Evolutionary conservation across 139 green algal species (phyloP).

Genomic region (Chlamydomonas schloesseri): DNA sequence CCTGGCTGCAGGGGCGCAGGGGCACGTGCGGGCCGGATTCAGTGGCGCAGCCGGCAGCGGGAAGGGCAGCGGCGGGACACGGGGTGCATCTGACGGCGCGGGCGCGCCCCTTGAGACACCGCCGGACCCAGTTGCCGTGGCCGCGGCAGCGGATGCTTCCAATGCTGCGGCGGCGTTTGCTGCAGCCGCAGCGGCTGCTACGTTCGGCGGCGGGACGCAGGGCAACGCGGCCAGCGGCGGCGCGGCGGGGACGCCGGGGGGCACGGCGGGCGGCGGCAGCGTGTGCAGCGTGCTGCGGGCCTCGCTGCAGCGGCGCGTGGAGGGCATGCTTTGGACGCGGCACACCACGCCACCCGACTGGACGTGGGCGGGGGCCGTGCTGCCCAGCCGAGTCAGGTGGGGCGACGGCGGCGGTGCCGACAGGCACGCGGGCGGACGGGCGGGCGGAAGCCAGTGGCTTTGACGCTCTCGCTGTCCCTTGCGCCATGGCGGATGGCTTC

Average conservation of each 20-base stretch:
- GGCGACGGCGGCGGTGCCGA: too few species aligned
- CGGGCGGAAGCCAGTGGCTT: too few species aligned
- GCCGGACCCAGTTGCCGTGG: not conserved
- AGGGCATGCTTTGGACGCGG: conserved; percentile 44
- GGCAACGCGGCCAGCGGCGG: not conserved
- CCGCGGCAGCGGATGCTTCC: conserved; percentile 1
- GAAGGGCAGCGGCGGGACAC: not conserved
- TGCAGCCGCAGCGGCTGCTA: not conserved
- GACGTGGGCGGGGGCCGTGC: conserved; percentile 39
- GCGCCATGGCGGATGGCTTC: too few species aligned
- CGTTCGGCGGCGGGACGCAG: not conserved
- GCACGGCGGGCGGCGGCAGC: conserved; percentile 21
- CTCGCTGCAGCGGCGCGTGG: conserved; percentile 38
- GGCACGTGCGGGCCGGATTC: not conserved
- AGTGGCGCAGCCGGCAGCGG: not conserved
- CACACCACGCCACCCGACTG: conserved; percentile 35
- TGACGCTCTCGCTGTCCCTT: too few species aligned
- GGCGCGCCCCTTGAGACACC: conserved; percentile 3
- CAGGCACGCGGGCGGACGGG: too few species aligned
- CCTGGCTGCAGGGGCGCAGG: too few species aligned
- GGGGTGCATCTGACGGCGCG: not conserved
- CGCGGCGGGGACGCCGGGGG: too few species aligned
- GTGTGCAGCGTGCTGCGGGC: conserved; percentile 16
- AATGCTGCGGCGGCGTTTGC: not conserved
- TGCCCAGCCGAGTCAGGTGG: conserved; percentile 16